phyloP scores from a whole-genome alignment of 108 stramenopile genomes.

The Cyclotella baltica region DNA sequence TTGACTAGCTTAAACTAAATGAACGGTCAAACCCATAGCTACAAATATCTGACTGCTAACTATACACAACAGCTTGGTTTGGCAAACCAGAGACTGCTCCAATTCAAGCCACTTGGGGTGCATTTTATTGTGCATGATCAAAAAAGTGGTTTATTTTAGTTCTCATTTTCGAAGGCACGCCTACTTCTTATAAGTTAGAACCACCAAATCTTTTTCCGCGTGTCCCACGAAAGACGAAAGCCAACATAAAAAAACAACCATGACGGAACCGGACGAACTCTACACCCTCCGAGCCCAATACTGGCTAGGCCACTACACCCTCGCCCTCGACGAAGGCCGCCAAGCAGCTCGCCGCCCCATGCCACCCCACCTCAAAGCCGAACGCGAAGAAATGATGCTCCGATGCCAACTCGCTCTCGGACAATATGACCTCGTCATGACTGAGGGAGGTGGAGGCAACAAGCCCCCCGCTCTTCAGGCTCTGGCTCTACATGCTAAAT shows the following conservation, averaged over 20 bases:
- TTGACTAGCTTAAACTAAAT: too few species aligned
- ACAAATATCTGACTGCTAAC: too few species aligned
- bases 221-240: too few species aligned
- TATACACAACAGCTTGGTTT: too few species aligned
- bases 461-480: conserved; percentile 68
- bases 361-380: conserved; percentile 79
- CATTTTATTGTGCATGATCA: too few species aligned
- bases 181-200: too few species aligned
- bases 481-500: conserved; percentile 77
- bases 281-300: conserved; percentile 98
- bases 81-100: too few species aligned
- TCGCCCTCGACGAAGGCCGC: conserved; percentile 87
- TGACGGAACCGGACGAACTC: conserved; percentile 98
- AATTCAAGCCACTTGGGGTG: too few species aligned
- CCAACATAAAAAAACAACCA: conserved; percentile 70
- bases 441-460: conserved; percentile 59
- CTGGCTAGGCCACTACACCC: conserved; percentile 96
- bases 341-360: conserved; percentile 77
- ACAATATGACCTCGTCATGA: conserved; percentile 84
- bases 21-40: too few species aligned
- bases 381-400: conserved; percentile 93
- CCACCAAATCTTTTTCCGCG: too few species aligned
- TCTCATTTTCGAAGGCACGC: too few species aligned
- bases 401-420: conserved; percentile 88
- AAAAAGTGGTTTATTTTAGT: too few species aligned